A percentile compares a stretch with the other conserved stretches of the same genome.
Conservation (phyloP, 441 rosid genomes). For the Croton setiger region DNA sequence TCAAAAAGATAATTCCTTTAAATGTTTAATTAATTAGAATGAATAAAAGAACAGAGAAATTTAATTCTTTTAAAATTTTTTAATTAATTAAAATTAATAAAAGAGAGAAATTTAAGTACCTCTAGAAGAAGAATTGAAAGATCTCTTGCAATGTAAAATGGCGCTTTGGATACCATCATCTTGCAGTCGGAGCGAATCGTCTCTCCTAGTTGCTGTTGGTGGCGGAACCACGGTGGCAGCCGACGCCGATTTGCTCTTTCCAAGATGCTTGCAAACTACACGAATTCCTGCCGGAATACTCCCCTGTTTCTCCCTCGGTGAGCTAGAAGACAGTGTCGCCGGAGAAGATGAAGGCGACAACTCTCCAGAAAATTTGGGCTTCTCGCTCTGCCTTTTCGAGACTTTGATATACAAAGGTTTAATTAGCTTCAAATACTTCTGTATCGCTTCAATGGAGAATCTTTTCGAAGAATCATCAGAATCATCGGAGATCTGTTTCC, state of each 20-base stretch:
- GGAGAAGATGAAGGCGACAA: constrained; percentile 26
- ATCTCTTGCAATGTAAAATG: constrained; percentile 88
- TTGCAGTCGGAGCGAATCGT: constrained; percentile 80
- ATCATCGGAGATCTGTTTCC: constrained; percentile 23
- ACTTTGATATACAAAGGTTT: constrained; percentile 69
- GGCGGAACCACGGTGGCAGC: constrained; percentile 16
- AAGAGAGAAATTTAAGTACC: too few species aligned
- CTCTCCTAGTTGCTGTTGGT: constrained; percentile 50
- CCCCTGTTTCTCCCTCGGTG: constrained; percentile 44
- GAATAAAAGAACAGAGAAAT: not conserved
- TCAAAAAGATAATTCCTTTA: not conserved
- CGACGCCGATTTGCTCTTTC: constrained; percentile 66
- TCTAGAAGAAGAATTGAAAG: constrained; percentile 66
- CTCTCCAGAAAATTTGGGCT: constrained; percentile 40
- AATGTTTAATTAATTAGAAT: too few species aligned
- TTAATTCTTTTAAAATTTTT: too few species aligned
- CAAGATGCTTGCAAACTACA: constrained; percentile 60
- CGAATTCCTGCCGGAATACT: constrained; percentile 62
- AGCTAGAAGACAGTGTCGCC: constrained; percentile 9
- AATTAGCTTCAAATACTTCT: constrained; percentile 75
- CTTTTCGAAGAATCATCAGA: constrained; percentile 40
- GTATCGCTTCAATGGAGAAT: constrained; percentile 57
- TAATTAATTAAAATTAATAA: too few species aligned
- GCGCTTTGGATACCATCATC: constrained; percentile 92
- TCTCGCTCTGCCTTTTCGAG: constrained; percentile 56